A percentile compares a stretch with the other conserved stretches of the same genome.
These are phyloP conservation scores for Thelephora terrestris DNA, from an alignment of 1,284 basidiomycete species.

Conservation along the genomic window DNA sequence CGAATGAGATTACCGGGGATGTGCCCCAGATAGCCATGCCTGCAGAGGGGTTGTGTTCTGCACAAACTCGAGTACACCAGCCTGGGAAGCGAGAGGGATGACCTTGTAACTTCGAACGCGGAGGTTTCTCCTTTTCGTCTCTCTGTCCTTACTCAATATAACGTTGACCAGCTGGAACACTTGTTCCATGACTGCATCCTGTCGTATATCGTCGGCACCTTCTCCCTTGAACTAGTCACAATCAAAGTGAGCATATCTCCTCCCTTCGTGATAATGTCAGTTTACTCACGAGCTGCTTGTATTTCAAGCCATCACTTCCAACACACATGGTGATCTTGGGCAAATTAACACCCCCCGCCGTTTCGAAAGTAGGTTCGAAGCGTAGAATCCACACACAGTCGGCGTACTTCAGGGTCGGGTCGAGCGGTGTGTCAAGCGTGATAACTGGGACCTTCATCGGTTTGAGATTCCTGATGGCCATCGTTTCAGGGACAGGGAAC, in stretches of 20 bases:
- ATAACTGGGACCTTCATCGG: slow-evolving; percentile 72
- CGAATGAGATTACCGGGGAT: slow-evolving; percentile 38
- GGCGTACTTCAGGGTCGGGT: slow-evolving; percentile 60
- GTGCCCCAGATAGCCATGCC: slow-evolving; percentile 52
- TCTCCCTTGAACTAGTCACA: slow-evolving; percentile 78
- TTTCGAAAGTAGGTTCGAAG: slow-evolving; percentile 52
- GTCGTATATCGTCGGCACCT: slow-evolving; percentile 83
- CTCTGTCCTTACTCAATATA: slow-evolving; percentile 64
- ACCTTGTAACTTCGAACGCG: slow-evolving; percentile 83
- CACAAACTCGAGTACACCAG: slow-evolving; percentile 91
- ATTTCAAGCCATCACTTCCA: slow-evolving; percentile 58
- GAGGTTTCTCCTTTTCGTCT: slow-evolving; percentile 67
- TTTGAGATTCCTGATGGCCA: slow-evolving; percentile 37
- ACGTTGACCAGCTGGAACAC: slow-evolving; percentile 88
- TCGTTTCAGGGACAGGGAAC: slow-evolving; percentile 30
- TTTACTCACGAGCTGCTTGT: slow-evolving; percentile 72
- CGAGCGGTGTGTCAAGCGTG: slow-evolving; percentile 65
- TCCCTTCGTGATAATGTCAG: neutral
- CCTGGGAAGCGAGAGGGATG: slow-evolving; percentile 72
- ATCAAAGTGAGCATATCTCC: neutral
- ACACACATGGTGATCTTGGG: slow-evolving; percentile 77
- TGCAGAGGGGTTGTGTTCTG: slow-evolving; percentile 65
- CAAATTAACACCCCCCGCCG: slow-evolving; percentile 72
- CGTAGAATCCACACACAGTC: slow-evolving; percentile 55
- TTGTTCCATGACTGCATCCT: slow-evolving; percentile 99